Conservation (phyloP, 2,329 filamentous ascomycete species). For the Trichophyton rubrum region DNA sequence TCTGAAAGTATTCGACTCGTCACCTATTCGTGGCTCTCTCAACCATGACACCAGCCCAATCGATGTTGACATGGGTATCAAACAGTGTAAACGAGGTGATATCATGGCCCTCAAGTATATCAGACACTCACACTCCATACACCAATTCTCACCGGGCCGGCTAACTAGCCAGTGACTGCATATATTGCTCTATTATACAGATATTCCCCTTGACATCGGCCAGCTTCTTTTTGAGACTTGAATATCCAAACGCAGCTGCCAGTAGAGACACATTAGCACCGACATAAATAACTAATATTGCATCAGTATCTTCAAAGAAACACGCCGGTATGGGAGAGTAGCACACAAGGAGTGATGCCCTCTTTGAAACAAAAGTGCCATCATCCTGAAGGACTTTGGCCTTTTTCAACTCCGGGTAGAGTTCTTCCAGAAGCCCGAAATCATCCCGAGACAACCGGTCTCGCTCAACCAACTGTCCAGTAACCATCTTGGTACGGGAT, state of each 20-base stretch:
- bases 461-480: conserved; percentile 35
- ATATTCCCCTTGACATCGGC: conserved; percentile 12
- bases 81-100: background rate
- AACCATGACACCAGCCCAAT: background rate
- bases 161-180: conserved; percentile 42
- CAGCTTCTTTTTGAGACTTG: background rate
- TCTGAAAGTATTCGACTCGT: background rate
- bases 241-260: background rate
- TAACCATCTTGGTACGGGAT: conserved; percentile 39
- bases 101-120: background rate
- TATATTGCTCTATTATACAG: conserved; percentile 48
- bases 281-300: background rate
- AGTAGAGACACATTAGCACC: background rate
- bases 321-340: conserved; percentile 39
- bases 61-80: background rate
- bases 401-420: conserved; percentile 33
- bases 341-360: conserved; percentile 46
- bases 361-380: conserved; percentile 31
- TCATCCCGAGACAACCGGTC: conserved; percentile 33
- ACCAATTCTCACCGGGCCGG: conserved; percentile 50
- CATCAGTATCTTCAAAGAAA: background rate
- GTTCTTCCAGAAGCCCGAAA: conserved; percentile 25
- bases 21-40: background rate
- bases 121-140: conserved; percentile 39
- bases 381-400: conserved; percentile 31